Evolutionary conservation across 352 stramenopile genomes (phyloP), one percentile per base, ranked within the genome.

Genomic region (Globisporangium cystogenes): DNA sequence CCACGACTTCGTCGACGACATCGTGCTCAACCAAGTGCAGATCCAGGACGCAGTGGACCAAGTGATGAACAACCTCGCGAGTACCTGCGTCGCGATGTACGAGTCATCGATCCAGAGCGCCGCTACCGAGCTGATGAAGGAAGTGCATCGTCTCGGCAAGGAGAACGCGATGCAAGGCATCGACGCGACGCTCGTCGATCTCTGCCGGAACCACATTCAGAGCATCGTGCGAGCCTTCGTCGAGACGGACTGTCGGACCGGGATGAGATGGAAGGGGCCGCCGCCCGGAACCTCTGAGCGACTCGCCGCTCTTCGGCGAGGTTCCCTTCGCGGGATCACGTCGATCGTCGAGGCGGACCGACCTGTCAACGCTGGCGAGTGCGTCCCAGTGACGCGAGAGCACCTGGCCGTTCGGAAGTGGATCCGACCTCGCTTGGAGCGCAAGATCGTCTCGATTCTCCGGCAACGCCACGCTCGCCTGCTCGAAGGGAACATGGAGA

Each of bases 191-290:
- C 61, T 86, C 23, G 53, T 68, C 24, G 74, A 86, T 57, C 23
- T 78, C 4, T 82, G 72, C 33, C 68, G 72, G n/a, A 82, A 78
- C 53, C 74, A 86, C 55, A 66, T 86, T 43, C 71, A 81, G 48
- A 79, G 62, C 16, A 67, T 82, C 53, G 56, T 86, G 18, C 70
- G 72, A 11, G 69, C 74, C 4, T 51, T 81, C 11, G 53, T 86
- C 12, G 67, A 73, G 29, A 86, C 74, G 0, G 68, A 86, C 33
- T 81, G 64, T 27, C 58, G 58, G 6, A 77, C 74, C 1, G 74
- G 72, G 0, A 43, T 56, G 26, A 57, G 60, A 16, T 79, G 67
- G 68, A 51, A 57, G 5, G 67, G 59, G 0, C 53, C 51, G 12
- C 48, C 59, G 0, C 48, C 63, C 26, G 60, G 61, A 6, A 67